Base-by-base conservation (phyloP, 805 yeast species). In the Maudiozyma barnettii region DNA sequence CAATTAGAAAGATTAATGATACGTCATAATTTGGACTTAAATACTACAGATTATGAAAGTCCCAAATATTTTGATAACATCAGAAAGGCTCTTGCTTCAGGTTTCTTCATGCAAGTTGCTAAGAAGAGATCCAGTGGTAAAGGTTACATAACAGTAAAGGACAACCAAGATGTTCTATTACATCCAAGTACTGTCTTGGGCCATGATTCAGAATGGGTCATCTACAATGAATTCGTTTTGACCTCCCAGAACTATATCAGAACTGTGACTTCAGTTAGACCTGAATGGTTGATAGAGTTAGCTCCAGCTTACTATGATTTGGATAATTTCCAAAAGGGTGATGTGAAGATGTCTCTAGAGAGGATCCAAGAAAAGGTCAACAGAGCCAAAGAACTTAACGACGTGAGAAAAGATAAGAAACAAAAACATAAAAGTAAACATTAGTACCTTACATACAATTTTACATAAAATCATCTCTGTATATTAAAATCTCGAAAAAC, bases 61-160 rank as follows among this genome's bases (percentile, higher is more conserved):
- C 72, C 74, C 52, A 78, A 77, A 45, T 89, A 86, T 68, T 82
- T 81, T 65, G 81, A 77, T 56, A 84, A 87, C 58, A 81, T 93
- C 53, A 76, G 95, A 48, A 85, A 84, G 64, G 96, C 98, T 0
- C 68, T 93, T 49, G 76, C 87, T 4, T 77, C 87, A n/a, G 99
- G 99, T 1, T 90, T 89, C 66, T 93, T 93, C 72, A 90, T 93
- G 98, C 99, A 93, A 71, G 95, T 86, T 47, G 98, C 97, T 31
- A 93, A 90, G 70, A 87, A 86, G 72, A 80, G 79, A 70, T 77
- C 84, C n/a, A 81, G 87, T 36, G 73, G 75, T 21, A 84, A 82
- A 58, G 90, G 86, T n/a, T 91, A 84, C 65, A 76, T 85, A 56
- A 93, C 99, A 0, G 84, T 90, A 44, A 89, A 89, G 67, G 99